Evolutionary conservation across 2,329 filamentous ascomycete species (phyloP).

Genomic region (Myriangium duriaei): DNA sequence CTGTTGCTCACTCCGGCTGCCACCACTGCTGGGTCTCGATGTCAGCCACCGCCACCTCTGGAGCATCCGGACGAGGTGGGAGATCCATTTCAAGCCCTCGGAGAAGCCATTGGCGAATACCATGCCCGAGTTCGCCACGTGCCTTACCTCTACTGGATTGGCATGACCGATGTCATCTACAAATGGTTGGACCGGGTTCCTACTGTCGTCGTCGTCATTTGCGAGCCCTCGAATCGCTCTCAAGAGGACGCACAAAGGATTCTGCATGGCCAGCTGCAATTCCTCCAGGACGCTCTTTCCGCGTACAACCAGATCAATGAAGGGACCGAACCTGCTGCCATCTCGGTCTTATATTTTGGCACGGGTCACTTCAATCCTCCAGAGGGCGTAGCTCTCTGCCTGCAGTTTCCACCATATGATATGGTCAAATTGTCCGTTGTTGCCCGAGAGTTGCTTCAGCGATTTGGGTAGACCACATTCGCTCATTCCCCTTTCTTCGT

Average conservation of each 20-base stretch:
- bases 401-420: neutral
- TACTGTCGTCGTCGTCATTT: constrained; percentile 49
- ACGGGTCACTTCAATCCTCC: neutral
- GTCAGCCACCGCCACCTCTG: constrained; percentile 23
- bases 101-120: constrained; percentile 46
- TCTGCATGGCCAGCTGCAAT: neutral
- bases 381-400: neutral
- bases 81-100: constrained; percentile 64
- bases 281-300: constrained; percentile 1
- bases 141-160: constrained; percentile 52
- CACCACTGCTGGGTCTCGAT: neutral
- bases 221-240: constrained; percentile 17
- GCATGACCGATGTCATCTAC: constrained; percentile 52
- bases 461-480: neutral
- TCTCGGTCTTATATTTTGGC: constrained; percentile 5
- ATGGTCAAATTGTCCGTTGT: neutral
- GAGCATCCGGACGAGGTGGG: constrained; percentile 30
- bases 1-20: constrained; percentile 34
- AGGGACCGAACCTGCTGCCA: constrained; percentile 5
- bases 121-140: constrained; percentile 56
- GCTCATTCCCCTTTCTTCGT: too few species aligned
- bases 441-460: neutral
- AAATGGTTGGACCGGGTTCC: constrained; percentile 50
- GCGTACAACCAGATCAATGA: constrained; percentile 5
- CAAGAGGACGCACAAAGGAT: neutral